Base-by-base conservation (phyloP, 2,329 filamentous ascomycete genomes). In the Colletotrichum shisoi region DNA sequence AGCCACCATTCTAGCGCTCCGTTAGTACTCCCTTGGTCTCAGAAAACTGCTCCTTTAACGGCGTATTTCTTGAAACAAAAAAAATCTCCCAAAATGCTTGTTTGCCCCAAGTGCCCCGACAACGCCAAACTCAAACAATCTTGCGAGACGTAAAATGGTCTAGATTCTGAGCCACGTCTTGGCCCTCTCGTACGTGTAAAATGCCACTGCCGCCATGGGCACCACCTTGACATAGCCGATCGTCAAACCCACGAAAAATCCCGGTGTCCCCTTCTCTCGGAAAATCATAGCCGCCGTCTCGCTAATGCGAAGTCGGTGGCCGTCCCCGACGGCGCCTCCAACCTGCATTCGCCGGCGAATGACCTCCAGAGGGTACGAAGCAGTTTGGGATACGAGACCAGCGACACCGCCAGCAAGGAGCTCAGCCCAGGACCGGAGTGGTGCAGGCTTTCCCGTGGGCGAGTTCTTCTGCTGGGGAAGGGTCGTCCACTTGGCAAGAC, bases 151-250 rank as follows among this genome's bases (percentile, higher is more conserved):
- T 24, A 19, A 13, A 3, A 34, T 46, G 7, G 31, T 65, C 51
- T 61, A 92, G 74, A 93, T 92, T 48, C 87, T 88, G 71, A 93
- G 79, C 71, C 83, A 79, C 51, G 80, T 84, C 81, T 90, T 90
- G 71, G 84, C 79, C 68, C 87, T 82, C 77, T 90, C 87, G 72
- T 90, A 90, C 17, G 86, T 87, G 74, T 86, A 90, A 74, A 90
- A 90, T 71, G 83, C 84, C 61, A 86, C 83, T 13, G 95, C 95
- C 34, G 81, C 88, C 92, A 99, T 91, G 3, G 95, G 95, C 69
- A 97, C 84, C 58, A 98, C 87, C 81, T 99, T 99, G 74, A 93
- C 87, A 78, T 98, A 99, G 8, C 95, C 95, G 78, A 99, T 97
- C 1, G 91, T 92, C 76, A 99, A 80, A 0, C 95, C 95, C 12